Conservation (phyloP, 305 asterid species). For the Fraxinus floribunda region DNA sequence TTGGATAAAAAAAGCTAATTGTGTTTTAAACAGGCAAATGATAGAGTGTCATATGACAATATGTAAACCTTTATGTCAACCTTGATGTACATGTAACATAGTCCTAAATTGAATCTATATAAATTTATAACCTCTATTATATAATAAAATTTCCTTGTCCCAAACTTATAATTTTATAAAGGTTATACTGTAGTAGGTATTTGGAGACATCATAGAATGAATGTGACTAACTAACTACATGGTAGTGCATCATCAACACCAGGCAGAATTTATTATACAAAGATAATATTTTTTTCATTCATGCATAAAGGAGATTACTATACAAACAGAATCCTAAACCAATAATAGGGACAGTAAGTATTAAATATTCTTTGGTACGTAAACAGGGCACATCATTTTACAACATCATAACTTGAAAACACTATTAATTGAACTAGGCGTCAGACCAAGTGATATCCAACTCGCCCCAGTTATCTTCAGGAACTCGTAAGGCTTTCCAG, state of each 20-base stretch:
- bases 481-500: constrained; percentile 30
- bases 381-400: not conserved
- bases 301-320: not conserved
- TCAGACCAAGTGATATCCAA: constrained; percentile 28
- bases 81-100: too few species aligned
- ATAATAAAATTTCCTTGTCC: not conserved
- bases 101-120: too few species aligned
- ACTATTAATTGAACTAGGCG: not conserved
- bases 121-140: not conserved
- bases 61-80: too few species aligned
- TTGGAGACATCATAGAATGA: not conserved
- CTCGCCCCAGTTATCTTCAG: constrained; percentile 24
- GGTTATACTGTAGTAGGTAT: not conserved
- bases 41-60: too few species aligned
- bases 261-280: not conserved
- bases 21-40: too few species aligned
- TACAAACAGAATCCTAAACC: not conserved
- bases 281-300: not conserved
- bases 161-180: not conserved
- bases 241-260: not conserved
- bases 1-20: too few species aligned
- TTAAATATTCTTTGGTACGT: not conserved
- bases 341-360: not conserved
- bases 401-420: not conserved
- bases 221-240: not conserved